A percentile compares a stretch with the other conserved stretches of the same genome.
phyloP scores from a whole-genome alignment of 495 filamentous ascomycete species.

The Penicillium subrubescens region DNA sequence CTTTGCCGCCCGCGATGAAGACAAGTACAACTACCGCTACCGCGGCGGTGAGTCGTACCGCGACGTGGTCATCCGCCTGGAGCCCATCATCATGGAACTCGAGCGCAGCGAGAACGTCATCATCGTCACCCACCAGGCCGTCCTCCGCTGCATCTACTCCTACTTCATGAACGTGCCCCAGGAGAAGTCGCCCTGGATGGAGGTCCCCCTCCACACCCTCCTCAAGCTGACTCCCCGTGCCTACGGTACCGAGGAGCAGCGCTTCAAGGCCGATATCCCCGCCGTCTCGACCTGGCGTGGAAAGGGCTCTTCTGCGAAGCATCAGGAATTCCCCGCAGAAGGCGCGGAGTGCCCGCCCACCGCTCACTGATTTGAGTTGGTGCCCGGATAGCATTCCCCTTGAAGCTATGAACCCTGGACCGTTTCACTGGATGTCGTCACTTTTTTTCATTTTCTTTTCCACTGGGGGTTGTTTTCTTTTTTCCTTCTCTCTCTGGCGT shows the following conservation, averaged over 20 bases:
- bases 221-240: conserved; percentile 95
- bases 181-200: conserved; percentile 95
- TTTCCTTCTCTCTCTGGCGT: background rate
- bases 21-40: conserved; percentile 99
- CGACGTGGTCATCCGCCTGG: conserved; percentile 94
- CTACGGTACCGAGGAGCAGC: conserved; percentile 88
- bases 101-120: conserved; percentile 95
- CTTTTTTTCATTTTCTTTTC: background rate
- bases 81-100: conserved; percentile 99
- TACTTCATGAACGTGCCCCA: conserved; percentile 98
- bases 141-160: conserved; percentile 94
- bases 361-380: conserved; percentile 6
- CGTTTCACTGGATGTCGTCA: background rate
- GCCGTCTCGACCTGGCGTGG: conserved; percentile 94
- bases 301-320: conserved; percentile 86
- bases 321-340: conserved; percentile 50
- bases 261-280: conserved; percentile 84
- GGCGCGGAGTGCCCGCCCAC: conserved; percentile 13
- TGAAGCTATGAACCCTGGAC: background rate
- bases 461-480: background rate
- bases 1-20: conserved; percentile 90
- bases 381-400: background rate
- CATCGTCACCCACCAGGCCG: conserved; percentile 96
- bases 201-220: conserved; percentile 88
- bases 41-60: conserved; percentile 95